These are phyloP conservation scores for Xylaria sp. DNA, from an alignment of 2,329 filamentous ascomycete genomes.

Conservation along the genomic window DNA sequence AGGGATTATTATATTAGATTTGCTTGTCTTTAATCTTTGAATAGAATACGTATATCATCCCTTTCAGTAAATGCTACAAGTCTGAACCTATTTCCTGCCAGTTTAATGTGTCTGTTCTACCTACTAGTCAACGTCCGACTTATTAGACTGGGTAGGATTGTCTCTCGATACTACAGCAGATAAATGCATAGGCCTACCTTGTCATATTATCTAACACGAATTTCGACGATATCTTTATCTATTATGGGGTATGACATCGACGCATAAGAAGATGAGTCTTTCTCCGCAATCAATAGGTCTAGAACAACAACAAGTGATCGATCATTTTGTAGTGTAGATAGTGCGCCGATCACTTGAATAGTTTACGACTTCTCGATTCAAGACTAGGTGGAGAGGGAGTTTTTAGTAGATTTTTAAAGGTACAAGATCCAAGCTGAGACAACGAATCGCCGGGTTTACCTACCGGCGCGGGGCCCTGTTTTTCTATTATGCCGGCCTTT, in stretches of 20 bases:
- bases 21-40: not conserved
- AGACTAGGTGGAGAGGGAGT: not conserved
- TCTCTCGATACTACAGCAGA: too few relatives aligned
- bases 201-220: not conserved
- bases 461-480: not conserved
- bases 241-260: not conserved
- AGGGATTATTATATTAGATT: not conserved
- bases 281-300: conserved; percentile 27
- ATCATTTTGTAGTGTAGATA: not conserved
- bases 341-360: not conserved
- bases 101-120: not conserved
- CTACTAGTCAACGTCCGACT: not conserved
- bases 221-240: too few relatives aligned
- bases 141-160: too few relatives aligned
- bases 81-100: not conserved
- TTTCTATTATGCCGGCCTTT: conserved; percentile 11
- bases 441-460: not conserved
- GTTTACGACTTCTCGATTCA: not conserved
- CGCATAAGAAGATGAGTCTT: conserved; percentile 12
- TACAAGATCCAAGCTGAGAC: not conserved
- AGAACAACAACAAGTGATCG: conserved; percentile 6
- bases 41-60: not conserved
- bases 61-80: not conserved
- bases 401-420: not conserved
- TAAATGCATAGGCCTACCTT: not conserved